These are phyloP conservation scores for Backusella psychrophila DNA, from an alignment of 192 early-diverging fungal genomes.

Conservation along the genomic window DNA sequence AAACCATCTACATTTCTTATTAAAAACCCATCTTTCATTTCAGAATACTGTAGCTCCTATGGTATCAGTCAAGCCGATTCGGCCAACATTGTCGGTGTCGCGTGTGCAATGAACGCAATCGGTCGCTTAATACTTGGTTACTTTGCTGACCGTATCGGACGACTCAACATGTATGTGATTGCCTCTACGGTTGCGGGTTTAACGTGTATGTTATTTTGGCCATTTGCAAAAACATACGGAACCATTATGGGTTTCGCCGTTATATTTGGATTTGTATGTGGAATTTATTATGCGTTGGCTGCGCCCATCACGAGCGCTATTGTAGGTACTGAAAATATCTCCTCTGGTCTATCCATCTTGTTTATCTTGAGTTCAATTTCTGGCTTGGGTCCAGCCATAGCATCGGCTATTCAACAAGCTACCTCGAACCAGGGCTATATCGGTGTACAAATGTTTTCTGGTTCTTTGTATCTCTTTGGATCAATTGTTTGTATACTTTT, in stretches of 20 bases:
- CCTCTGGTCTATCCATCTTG: slow-evolving; percentile 20
- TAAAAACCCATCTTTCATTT: no score
- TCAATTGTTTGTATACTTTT: slow-evolving; percentile 12
- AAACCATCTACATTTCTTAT: no score
- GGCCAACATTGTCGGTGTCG: slow-evolving; percentile 14
- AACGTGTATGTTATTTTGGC: slow-evolving; percentile 22
- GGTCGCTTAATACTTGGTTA: slow-evolving; percentile 23
- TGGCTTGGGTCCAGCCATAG: slow-evolving; percentile 17
- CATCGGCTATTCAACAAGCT: slow-evolving; percentile 18
- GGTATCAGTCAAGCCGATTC: slow-evolving; percentile 10
- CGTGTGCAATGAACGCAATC: slow-evolving; percentile 25
- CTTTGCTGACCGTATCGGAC: slow-evolving; percentile 25
- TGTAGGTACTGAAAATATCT: slow-evolving; percentile 18
- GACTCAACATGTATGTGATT: slow-evolving; percentile 25
- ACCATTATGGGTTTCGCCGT: slow-evolving; percentile 28
- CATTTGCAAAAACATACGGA: slow-evolving; percentile 18
- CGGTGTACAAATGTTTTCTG: slow-evolving; percentile 28
- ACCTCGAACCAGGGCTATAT: slow-evolving; percentile 12
- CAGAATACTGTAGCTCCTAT: slow-evolving; percentile 14
- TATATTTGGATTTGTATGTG: slow-evolving; percentile 24
- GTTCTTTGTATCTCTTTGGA: slow-evolving; percentile 19
- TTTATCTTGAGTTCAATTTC: slow-evolving; percentile 7
- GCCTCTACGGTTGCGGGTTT: slow-evolving; percentile 14
- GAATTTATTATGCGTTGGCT: slow-evolving; percentile 24
- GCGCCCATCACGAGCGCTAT: slow-evolving; percentile 30